phyloP scores from a whole-genome alignment of 2,329 filamentous ascomycete genomes.

The Teratosphaeria viscida region DNA sequence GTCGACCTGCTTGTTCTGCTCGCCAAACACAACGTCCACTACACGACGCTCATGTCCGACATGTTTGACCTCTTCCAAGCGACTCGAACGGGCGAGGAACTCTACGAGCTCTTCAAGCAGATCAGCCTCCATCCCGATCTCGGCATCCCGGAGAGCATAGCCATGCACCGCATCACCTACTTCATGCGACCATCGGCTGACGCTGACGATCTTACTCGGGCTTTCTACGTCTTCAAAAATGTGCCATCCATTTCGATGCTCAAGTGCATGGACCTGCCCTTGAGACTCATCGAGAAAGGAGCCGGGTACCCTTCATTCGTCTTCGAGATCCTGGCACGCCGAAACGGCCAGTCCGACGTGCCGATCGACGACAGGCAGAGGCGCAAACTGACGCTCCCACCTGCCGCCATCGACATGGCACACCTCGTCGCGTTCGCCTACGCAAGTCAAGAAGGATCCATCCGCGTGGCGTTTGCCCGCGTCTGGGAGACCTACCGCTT shows the following conservation, averaged over 20 bases:
- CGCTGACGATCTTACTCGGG: conserved; percentile 2
- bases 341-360: conserved; percentile 6
- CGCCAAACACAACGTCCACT: conserved; percentile 1
- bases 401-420: conserved; percentile 32
- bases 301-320: conserved; percentile 5
- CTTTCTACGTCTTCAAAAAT: conserved; percentile 12
- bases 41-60: conserved; percentile 1
- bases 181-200: conserved; percentile 6
- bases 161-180: conserved; percentile 9
- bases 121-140: background rate
- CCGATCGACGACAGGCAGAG: conserved; percentile 3
- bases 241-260: conserved; percentile 10
- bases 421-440: conserved; percentile 36
- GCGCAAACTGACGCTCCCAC: conserved; percentile 15
- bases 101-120: conserved; percentile 2
- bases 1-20: conserved; percentile 1
- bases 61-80: conserved; percentile 7
- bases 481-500: conserved; percentile 39
- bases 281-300: conserved; percentile 10
- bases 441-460: conserved; percentile 26
- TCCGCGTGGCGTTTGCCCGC: conserved; percentile 34
- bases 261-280: conserved; percentile 10
- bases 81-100: background rate
- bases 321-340: conserved; percentile 15
- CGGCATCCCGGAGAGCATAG: conserved; percentile 6